A percentile compares a stretch with the other conserved stretches of the same genome.
These are phyloP conservation scores for Ophiorrhiza pumila DNA, from an alignment of 257 asterid genomes.

Conservation along the genomic window DNA sequence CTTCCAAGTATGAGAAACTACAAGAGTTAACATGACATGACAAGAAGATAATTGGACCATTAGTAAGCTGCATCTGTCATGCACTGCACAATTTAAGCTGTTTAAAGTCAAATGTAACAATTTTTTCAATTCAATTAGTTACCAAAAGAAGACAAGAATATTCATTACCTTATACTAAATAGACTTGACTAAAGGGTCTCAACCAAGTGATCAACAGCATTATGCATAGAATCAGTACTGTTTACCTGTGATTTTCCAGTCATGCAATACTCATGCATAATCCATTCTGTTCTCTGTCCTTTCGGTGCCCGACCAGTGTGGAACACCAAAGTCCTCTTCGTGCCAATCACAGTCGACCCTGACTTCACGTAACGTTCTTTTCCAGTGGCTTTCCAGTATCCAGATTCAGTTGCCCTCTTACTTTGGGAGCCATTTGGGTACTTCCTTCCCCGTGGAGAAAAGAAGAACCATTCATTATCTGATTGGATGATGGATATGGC, in stretches of 20 bases:
- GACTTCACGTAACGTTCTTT: constrained; percentile 71
- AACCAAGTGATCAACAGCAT: no score
- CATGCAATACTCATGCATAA: constrained; percentile 83
- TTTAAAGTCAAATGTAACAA: no score
- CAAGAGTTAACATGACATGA: no score
- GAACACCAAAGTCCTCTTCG: constrained; percentile 80
- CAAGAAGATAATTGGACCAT: no score
- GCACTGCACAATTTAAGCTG: no score
- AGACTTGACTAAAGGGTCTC: no score
- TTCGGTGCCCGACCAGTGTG: constrained; percentile 85
- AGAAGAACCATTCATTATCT: constrained; percentile 89
- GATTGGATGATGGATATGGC: constrained; percentile 60
- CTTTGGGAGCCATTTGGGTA: constrained; percentile 88
- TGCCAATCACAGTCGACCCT: constrained; percentile 62
- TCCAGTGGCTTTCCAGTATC: constrained; percentile 97
- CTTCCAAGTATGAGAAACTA: no score
- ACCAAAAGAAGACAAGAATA: no score
- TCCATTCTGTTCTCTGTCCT: constrained; percentile 91
- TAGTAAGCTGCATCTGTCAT: no score
- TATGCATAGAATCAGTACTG: neutral
- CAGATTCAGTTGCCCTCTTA: constrained; percentile 69
- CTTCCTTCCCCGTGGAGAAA: constrained; percentile 79
- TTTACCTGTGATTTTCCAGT: constrained; percentile 52
- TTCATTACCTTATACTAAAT: no score
- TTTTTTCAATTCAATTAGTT: no score